Conservation (phyloP, 1,139 yeast genomes). For the Suhomyces bribrorum region DNA sequence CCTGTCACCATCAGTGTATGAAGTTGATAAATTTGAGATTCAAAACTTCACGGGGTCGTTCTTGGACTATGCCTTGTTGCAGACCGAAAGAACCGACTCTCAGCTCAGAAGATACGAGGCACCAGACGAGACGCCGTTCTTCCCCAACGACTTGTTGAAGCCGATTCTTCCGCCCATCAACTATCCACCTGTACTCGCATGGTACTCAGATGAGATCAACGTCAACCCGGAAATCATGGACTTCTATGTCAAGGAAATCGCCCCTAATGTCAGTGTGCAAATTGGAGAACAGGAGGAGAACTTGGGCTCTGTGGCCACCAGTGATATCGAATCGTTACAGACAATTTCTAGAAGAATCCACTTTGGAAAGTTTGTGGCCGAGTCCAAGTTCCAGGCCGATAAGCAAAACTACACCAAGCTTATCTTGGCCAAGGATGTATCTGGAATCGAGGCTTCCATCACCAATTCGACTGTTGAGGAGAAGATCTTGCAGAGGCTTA, state of each 20-base stretch:
- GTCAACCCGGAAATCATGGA: constrained; percentile 69
- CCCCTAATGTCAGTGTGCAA: constrained; percentile 69
- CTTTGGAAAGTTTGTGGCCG: constrained; percentile 97
- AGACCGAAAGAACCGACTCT: constrained; percentile 76
- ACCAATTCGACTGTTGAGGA: constrained; percentile 87
- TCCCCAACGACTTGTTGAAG: constrained; percentile 63
- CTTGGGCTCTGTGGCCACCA: constrained; percentile 79
- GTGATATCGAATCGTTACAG: constrained; percentile 86
- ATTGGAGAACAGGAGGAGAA: constrained; percentile 82
- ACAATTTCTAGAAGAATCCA: constrained; percentile 92
- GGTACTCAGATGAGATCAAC: constrained; percentile 71
- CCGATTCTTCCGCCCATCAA: constrained; percentile 77
- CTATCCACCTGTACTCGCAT: constrained; percentile 78
- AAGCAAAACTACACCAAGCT: constrained; percentile 61
- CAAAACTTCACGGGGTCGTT: constrained; percentile 79
- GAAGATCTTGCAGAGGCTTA: constrained; percentile 74
- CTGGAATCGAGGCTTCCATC: constrained; percentile 77
- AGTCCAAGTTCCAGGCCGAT: constrained; percentile 79
- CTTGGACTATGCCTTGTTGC: constrained; percentile 80
- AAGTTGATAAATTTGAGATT: constrained; percentile 55
- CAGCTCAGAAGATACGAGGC: constrained; percentile 89
- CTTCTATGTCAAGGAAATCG: constrained; percentile 68
- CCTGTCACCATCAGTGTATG: constrained; percentile 74
- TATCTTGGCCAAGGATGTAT: constrained; percentile 63
- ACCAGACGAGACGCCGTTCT: constrained; percentile 94